Base-by-base conservation (phyloP, 2,329 filamentous ascomycete genomes). In the Aspergillus sp. region DNA sequence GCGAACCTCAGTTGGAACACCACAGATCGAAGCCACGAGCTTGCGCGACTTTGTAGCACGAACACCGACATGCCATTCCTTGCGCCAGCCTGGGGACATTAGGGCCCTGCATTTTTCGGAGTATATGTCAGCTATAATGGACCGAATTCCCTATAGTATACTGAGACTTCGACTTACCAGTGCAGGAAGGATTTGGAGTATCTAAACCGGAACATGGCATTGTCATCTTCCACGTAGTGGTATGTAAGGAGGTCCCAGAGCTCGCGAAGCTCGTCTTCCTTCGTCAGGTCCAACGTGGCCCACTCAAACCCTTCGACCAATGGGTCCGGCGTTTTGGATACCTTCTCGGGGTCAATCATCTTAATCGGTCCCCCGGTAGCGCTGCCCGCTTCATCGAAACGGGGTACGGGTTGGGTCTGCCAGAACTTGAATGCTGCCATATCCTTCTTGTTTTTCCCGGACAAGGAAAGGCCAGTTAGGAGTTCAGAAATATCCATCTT, bases 391-490 rank as follows among this genome's bases (percentile, higher is more conserved):
- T 81, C 79, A 51, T 80, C 77, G 70, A 98, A 96, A 70, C 88
- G 88, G 51, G 90, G 90, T 58, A 99, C 95, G 1, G 95, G 95
- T 75, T 99, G 95, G 47, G 95, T 99, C 75, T 91, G 88, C 95
- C 95, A 99, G 80, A 99, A 99, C 77, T 96, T 97, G 83, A 98
- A 97, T 58, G 88, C 90, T 6, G 89, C 92, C 91, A 97, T 96
- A 71, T 97, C 93, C 80, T 96, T 97, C 67, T 86, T 88, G 70
- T 96, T 96, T 82, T 95, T 96, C 56, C 89, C 90, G 61, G 85
- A 87, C 7, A 90, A 81, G 15, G 92, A 89, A 60, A 83, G 70
- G 39, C 81, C 81, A 7, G 80, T 81, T 56, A 82, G 60, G 47
- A 83, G 59, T 24, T 83, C 77, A 34, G 75, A 68, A 15, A 82